Percentiles rank a stretch among this genome's conserved stretches.
Conservation (phyloP, 2,329 filamentous ascomycete genomes). For the Pseudogymnoascus sp. region DNA sequence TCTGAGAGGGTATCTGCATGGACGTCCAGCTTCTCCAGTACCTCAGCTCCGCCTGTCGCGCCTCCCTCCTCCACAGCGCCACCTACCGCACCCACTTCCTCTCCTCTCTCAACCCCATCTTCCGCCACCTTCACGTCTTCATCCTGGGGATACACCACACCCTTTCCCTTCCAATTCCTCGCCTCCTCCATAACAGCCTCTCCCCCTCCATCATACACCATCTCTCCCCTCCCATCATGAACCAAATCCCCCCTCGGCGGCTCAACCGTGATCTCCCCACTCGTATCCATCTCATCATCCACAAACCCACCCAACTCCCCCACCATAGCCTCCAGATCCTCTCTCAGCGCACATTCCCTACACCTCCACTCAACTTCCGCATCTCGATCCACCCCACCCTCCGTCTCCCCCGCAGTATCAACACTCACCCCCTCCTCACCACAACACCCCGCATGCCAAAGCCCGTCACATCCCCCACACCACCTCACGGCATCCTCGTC, state of each 20-base stretch:
- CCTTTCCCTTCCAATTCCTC: conserved; percentile 16
- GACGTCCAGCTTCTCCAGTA: neutral
- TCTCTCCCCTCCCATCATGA: conserved; percentile 15
- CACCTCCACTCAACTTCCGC: conserved; percentile 6
- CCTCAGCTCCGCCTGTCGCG: neutral
- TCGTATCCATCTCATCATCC: neutral
- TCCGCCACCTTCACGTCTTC: neutral
- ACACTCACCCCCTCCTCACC: neutral
- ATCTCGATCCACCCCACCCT: neutral
- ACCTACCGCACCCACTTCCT: neutral
- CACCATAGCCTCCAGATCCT: conserved; percentile 3
- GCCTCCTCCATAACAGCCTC: conserved; percentile 17
- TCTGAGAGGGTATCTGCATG: neutral
- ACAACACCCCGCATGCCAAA: neutral
- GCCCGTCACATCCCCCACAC: neutral
- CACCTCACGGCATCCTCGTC: conserved; percentile 12
- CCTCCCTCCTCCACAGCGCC: neutral
- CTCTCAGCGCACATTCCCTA: neutral
- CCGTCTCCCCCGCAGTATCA: neutral
- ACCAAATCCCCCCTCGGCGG: neutral
- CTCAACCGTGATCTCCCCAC: neutral
- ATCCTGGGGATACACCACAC: neutral
- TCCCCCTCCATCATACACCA: conserved; percentile 17
- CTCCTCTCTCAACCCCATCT: conserved; percentile 18
- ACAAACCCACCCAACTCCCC: neutral